A percentile compares a stretch with the other conserved stretches of the same genome.
Conservation (phyloP, 371 early-diverging fungal species). For the Mortierella sp. region DNA sequence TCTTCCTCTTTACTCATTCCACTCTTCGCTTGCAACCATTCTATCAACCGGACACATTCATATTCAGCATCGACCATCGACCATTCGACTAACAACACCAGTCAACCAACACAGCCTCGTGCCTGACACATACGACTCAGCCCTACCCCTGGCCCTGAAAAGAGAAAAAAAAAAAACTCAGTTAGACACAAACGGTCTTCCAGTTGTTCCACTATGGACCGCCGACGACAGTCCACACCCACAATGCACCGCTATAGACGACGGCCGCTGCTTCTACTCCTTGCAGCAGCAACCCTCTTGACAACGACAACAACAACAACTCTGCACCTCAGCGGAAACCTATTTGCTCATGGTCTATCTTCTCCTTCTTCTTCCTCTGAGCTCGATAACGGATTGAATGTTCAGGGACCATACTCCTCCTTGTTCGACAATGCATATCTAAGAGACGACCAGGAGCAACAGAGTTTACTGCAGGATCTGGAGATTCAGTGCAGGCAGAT, state of each 20-base stretch:
- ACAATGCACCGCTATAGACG: neutral
- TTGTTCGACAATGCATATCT: neutral
- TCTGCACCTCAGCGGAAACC: too few relatives aligned
- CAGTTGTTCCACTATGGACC: neutral
- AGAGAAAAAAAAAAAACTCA: neutral
- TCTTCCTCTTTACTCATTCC: neutral
- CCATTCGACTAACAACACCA: neutral
- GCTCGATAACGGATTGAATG: too few relatives aligned
- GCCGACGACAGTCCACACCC: neutral
- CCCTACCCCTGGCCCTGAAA: neutral
- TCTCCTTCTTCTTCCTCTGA: neutral
- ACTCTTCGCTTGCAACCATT: neutral
- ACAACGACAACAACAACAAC: neutral
- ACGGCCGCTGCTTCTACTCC: neutral
- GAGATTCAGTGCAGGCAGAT: slow-evolving; percentile 1
- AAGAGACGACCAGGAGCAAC: neutral
- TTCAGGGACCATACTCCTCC: neutral
- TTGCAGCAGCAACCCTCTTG: neutral
- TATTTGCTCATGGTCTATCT: neutral
- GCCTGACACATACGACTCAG: too few relatives aligned
- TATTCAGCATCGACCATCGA: neutral
- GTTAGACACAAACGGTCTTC: neutral
- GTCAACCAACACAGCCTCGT: too few relatives aligned
- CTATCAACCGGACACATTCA: neutral
- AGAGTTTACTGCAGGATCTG: neutral